Conservation (phyloP, 257 asterid genomes). For the Phtheirospermum japonicum region DNA sequence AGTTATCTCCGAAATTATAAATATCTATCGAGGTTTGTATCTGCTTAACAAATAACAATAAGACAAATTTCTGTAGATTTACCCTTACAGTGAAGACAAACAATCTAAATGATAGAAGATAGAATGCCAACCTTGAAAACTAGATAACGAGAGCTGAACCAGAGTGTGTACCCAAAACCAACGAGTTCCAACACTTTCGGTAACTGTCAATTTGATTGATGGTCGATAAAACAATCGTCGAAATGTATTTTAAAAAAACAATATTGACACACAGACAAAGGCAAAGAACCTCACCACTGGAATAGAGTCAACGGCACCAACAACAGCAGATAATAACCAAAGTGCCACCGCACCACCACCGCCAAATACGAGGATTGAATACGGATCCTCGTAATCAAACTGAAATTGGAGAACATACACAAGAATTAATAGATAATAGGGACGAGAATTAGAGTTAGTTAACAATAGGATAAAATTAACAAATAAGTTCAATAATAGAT, state of each 20-base stretch:
- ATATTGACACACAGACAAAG: background rate
- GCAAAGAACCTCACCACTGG: constrained; percentile 53
- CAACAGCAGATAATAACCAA: constrained; percentile 55
- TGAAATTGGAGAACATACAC: constrained; percentile 30
- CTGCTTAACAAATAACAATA: no score
- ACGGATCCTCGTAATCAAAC: constrained; percentile 51
- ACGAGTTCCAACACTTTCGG: constrained; percentile 72
- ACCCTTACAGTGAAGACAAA: background rate
- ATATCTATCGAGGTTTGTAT: background rate
- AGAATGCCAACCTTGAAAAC: constrained; percentile 58
- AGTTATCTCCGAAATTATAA: background rate
- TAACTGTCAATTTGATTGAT: constrained; percentile 34
- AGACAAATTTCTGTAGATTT: background rate
- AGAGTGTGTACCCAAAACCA: constrained; percentile 73
- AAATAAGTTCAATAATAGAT: background rate
- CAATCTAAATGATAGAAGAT: background rate
- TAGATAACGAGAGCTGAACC: constrained; percentile 76
- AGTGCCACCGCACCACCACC: constrained; percentile 56
- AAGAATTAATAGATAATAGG: background rate
- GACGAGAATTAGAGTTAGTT: background rate
- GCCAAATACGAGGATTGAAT: constrained; percentile 51
- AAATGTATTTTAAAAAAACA: background rate
- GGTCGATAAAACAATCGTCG: background rate
- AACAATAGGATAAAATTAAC: background rate
- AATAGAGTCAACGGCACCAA: constrained; percentile 74